Evolutionary conservation across 441 rosid genomes (phyloP), one percentile per base, ranked within the genome.

Genomic region (Bruguiera hainesii): DNA sequence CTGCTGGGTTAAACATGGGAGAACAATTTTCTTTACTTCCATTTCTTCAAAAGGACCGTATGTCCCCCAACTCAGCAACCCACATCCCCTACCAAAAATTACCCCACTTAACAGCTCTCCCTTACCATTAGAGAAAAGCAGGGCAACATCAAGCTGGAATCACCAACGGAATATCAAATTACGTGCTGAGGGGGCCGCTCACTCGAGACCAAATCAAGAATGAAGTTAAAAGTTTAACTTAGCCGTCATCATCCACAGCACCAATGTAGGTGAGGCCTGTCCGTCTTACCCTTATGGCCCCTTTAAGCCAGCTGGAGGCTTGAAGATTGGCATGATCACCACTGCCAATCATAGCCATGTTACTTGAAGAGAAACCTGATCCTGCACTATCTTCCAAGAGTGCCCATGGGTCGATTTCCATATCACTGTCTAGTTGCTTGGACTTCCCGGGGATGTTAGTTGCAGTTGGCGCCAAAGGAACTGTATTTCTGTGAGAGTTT

Each of bases 301-400:
- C 98, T 81, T 87, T 93, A 25, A 96, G 87, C 98, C 93, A 96
- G 83, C 81, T 81, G 68, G 86, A 74, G 59, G 98, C 99, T 80
- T 90, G 79, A 72, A 85, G 89, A 83, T 93, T 90, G 61, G 85
- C 72, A 78, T 79, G 85, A 76, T 89, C 98, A 60, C 82, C 85
- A 57, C 86, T 77, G 51, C 84, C 82, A 25, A 80, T 71, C 72
- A 69, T 80, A 35, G 82, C 59, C 5, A 81, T 70, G 79, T 78
- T 76, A 39, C 86, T 78, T 53, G 94, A 78, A 68, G 96, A 83
- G 64, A 81, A 80, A 63, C 84, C 85, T 58, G 91, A 83, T 33
- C 91, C 98, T 29, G 89, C 88, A 61, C 95, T 97, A 76, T 96
- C 98, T 82, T 96, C 99, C 72, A 96, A 76, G 63, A 96, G 87